Percentiles rank a stretch among this genome's conserved stretches.
These are phyloP conservation scores for Scutellaria baicalensis DNA, from an alignment of 257 asterid genomes.

Conservation along the genomic window DNA sequence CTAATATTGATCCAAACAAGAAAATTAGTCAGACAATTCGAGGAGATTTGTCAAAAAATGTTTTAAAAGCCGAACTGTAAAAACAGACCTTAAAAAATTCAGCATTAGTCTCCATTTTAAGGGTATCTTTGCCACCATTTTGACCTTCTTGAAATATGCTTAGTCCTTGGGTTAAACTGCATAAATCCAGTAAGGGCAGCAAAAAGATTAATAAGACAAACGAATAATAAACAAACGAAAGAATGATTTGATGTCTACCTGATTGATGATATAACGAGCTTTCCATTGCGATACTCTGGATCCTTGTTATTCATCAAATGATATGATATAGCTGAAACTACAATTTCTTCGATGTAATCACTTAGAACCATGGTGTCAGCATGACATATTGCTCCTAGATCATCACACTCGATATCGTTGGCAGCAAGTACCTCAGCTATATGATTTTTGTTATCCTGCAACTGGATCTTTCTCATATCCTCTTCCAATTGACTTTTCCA, in stretches of 20 bases:
- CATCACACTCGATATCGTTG: conserved; percentile 88
- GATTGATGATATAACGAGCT: conserved; percentile 81
- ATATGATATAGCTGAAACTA: conserved; percentile 75
- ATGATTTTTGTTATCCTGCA: conserved; percentile 85
- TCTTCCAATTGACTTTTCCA: conserved; percentile 94
- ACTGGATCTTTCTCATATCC: conserved; percentile 71
- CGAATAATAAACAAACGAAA: not conserved
- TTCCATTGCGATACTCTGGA: conserved; percentile 90
- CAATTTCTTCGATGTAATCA: conserved; percentile 75
- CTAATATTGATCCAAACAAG: conserved; percentile 24
- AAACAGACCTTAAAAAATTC: conserved; percentile 63
- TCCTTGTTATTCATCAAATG: conserved; percentile 70
- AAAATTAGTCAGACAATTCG: not conserved
- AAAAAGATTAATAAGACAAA: not conserved
- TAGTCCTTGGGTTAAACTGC: conserved; percentile 88
- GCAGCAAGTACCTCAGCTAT: conserved; percentile 91
- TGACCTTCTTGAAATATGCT: conserved; percentile 80
- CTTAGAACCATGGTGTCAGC: conserved; percentile 63
- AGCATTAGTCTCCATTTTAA: conserved; percentile 69
- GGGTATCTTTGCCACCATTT: conserved; percentile 51
- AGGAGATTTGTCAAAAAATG: not conserved
- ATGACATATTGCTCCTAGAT: conserved; percentile 70
- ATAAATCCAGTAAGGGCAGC: conserved; percentile 7
- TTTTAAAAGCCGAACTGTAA: conserved; percentile 1
- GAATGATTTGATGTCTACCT: conserved; percentile 42